Conservation (phyloP, 2,329 filamentous ascomycete species). For the Hyphodiscus sp. region DNA sequence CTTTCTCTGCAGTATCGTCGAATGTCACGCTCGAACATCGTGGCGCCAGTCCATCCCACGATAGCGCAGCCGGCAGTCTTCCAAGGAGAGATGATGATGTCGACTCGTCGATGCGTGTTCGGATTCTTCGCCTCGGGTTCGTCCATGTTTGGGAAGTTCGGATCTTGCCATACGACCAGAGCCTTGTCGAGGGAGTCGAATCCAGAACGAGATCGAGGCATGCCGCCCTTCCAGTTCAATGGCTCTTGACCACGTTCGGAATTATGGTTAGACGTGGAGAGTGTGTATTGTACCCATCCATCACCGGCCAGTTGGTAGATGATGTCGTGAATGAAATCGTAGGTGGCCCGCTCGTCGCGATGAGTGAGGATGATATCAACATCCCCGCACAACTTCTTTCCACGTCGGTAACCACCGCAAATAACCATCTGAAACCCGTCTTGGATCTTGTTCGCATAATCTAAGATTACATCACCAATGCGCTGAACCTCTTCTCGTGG, state of each 20-base stretch:
- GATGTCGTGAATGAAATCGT: conserved; percentile 64
- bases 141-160: conserved; percentile 37
- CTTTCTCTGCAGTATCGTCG: conserved; percentile 69
- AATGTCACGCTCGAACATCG: conserved; percentile 83
- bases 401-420: conserved; percentile 62
- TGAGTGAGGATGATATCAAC: conserved; percentile 84
- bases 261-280: conserved; percentile 62
- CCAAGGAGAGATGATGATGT: conserved; percentile 89
- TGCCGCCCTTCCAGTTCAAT: conserved; percentile 45
- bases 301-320: conserved; percentile 62
- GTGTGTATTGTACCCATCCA: conserved; percentile 73
- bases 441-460: conserved; percentile 59
- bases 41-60: conserved; percentile 81
- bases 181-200: conserved; percentile 92
- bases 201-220: conserved; percentile 40
- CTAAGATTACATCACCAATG: conserved; percentile 58
- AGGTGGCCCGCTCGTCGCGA: conserved; percentile 60
- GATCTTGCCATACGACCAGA: conserved; percentile 85
- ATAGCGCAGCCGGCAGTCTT: conserved; percentile 82
- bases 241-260: conserved; percentile 65
- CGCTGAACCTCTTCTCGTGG: conserved; percentile 65
- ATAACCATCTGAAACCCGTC: conserved; percentile 52
- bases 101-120: conserved; percentile 76
- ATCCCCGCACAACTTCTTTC: conserved; percentile 63
- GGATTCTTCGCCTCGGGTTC: conserved; percentile 47